Evolutionary conservation across 164 flowering plant genomes (phyloP), one percentile per base, ranked within the genome.

Genomic region (Saururus chinensis): DNA sequence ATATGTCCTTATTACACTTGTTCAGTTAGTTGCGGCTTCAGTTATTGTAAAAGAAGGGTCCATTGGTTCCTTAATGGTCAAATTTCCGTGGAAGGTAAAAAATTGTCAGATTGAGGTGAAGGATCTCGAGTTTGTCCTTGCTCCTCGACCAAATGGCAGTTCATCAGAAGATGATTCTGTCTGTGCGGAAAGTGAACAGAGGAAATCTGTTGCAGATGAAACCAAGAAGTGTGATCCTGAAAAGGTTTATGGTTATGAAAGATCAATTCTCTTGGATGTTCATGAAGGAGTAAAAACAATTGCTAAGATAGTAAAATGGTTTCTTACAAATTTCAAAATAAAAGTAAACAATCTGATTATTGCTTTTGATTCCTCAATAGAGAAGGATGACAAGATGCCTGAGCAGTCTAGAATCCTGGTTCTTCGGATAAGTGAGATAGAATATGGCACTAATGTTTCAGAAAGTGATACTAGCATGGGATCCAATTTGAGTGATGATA

Each of bases 211-310:
- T 51, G 78, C 71, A 49, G 21, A 62, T 9, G 72, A 69, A 62
- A 45, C 49, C 49, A 45, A 12, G 14, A 80, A 77, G 58, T 26
- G 24, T 41, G 79, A 71, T 21, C 56, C 67, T 71, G 85, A 79
- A 48, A 53, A 45, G 40, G 62, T 9, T 51, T 74, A 72, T 16
- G 66, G 64, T 62, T 53, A 70, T 68, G 57, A 58, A 4, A 68
- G 64, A 56, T 70, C 77, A 49, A 19, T 70, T 60, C 70, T 80
- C 19, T 57, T 74, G 60, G 84, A 84, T 79, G 82, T 90, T 62
- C 97, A 86, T 75, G 89, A 95, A 74, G 99, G 97, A 73, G 97
- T 95, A 48, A 89, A 88, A 77, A 78, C 82, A 30, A 80, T 95
- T 78, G 96, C 96, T 23, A 86, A 86, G 71, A 78, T 87, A 87